Evolutionary conservation across 2,329 filamentous ascomycete genomes (phyloP).

Genomic region (Fusarium pseudoanthophilum): DNA sequence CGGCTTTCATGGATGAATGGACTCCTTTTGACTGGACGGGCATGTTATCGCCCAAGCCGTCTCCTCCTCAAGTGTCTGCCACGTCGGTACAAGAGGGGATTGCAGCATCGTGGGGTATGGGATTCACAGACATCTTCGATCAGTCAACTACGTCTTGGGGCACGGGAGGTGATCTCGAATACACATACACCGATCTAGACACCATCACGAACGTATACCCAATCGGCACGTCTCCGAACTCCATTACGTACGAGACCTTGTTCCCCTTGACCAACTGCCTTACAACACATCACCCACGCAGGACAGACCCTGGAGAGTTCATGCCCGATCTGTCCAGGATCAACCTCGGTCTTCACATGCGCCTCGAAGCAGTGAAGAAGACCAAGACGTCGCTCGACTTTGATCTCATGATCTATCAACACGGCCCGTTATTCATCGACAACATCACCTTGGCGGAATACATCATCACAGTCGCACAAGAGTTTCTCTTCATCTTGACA

Average conservation of each 20-base stretch:
- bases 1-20: neutral
- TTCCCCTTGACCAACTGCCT: neutral
- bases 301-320: neutral
- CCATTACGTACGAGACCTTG: neutral
- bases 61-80: neutral
- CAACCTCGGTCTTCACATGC: neutral
- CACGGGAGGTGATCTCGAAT: neutral
- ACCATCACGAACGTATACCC: neutral
- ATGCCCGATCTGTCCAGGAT: neutral
- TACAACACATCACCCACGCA: neutral
- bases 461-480: neutral
- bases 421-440: neutral
- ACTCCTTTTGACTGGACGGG: neutral
- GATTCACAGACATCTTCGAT: neutral
- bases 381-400: neutral
- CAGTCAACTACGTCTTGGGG: neutral
- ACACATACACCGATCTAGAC: neutral
- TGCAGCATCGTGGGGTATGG: neutral
- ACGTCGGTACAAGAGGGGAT: neutral
- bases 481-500: neutral
- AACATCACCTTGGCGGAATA: neutral
- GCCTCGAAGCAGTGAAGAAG: neutral
- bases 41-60: accelerated
- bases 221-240: accelerated
- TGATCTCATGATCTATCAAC: neutral